Conservation (phyloP, 495 filamentous ascomycete species). For the Penicillium antarcticum region DNA sequence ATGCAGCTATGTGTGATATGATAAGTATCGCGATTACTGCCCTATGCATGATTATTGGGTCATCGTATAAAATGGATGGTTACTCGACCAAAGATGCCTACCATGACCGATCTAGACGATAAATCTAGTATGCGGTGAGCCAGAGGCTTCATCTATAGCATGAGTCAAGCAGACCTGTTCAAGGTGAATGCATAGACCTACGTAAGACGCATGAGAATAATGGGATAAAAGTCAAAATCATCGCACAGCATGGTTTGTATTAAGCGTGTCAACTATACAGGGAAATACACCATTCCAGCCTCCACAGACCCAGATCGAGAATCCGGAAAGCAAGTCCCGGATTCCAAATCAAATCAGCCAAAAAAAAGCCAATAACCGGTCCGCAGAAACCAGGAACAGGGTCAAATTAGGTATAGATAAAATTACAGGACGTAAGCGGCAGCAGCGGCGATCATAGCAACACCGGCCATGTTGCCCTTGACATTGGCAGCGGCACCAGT, state of each 20-base stretch:
- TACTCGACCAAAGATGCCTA: no score
- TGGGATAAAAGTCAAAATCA: no score
- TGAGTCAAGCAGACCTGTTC: no score
- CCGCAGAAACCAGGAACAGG: neutral
- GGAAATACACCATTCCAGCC: neutral
- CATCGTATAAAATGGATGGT: no score
- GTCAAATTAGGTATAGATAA: slow-evolving; percentile 18
- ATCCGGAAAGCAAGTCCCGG: neutral
- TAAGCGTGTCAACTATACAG: slow-evolving; percentile 8
- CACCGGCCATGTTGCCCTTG: slow-evolving; percentile 30
- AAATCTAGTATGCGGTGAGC: no score
- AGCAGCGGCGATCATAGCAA: slow-evolving; percentile 26
- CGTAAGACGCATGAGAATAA: no score
- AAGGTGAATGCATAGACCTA: no score
- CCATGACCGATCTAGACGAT: no score
- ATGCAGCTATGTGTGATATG: no score
- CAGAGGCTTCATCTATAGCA: no score
- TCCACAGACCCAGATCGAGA: neutral
- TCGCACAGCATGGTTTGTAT: slow-evolving; percentile 1
- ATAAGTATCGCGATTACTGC: no score
- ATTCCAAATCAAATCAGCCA: neutral
- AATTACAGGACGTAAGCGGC: slow-evolving; percentile 34
- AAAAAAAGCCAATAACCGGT: neutral
- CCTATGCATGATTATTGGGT: no score
- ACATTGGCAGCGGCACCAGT: slow-evolving; percentile 22